Conservation (phyloP, 805 yeast species). For the Scheffersomyces coipomensis region DNA sequence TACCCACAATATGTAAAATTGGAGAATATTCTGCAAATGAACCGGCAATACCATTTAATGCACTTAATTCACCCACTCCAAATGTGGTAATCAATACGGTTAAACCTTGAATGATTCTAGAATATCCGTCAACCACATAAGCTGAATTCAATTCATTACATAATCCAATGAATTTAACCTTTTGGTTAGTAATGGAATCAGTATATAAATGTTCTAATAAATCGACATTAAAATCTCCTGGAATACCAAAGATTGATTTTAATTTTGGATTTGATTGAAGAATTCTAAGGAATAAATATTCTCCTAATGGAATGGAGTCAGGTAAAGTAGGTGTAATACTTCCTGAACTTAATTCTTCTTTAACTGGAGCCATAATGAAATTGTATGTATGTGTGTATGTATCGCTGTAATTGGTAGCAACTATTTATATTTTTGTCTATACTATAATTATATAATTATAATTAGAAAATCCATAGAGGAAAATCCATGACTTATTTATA, state of each 20-base stretch:
- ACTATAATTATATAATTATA: too few relatives aligned
- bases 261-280: slow-evolving; percentile 49
- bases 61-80: slow-evolving; percentile 90
- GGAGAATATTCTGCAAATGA: slow-evolving; percentile 82
- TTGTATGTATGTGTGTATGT: too few relatives aligned
- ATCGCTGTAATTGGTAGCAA: too few relatives aligned
- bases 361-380: slow-evolving; percentile 1
- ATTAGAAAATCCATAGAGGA: too few relatives aligned
- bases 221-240: slow-evolving; percentile 72
- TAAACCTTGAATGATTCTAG: slow-evolving; percentile 54
- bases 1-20: slow-evolving; percentile 81
- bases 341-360: neutral
- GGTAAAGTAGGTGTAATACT: slow-evolving; percentile 2
- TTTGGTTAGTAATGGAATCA: slow-evolving; percentile 32
- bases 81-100: slow-evolving; percentile 71
- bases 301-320: slow-evolving; percentile 55
- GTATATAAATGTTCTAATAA: slow-evolving; percentile 68
- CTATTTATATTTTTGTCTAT: too few relatives aligned
- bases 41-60: slow-evolving; percentile 80
- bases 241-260: slow-evolving; percentile 67
- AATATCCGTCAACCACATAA: slow-evolving; percentile 88
- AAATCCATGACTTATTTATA: too few relatives aligned
- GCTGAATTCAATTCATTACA: slow-evolving; percentile 91
- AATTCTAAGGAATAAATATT: slow-evolving; percentile 60
- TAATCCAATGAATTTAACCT: slow-evolving; percentile 70